Evolutionary conservation across 768 basidiomycete genomes (phyloP), one percentile per base, ranked within the genome.

Genomic region (Hypsizygus marmoreus): DNA sequence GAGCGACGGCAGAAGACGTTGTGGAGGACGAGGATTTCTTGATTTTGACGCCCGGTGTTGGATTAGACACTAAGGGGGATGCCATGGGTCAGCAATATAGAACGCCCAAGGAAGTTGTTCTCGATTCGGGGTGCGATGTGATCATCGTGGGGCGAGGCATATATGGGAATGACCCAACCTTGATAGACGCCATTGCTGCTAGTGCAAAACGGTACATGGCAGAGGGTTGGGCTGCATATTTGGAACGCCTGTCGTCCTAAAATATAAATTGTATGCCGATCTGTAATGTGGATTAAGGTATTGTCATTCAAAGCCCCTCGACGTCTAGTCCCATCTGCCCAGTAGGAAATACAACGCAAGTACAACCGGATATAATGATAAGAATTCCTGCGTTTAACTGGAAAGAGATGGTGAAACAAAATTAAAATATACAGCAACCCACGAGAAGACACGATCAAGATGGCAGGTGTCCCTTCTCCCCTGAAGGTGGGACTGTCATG

Each of bases 121-220:
- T 80, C 13, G 82, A 87, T 34, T 80, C 79, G 34, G 95, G 93
- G 22, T 91, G 91, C 63, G 97, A 99, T 69, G 79, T 98, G 16
- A 98, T 98, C 61, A 98, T 99, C 48, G 97, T 99, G 35, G 97
- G 97, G 22, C 75, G 97, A 49, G 97, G 97, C 0, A 86, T 99
- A 29, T 95, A 97, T 64, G 92, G 90, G 14, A 74, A 76, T 41
- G 72, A 74, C 48, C 63, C 65, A 35, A 72, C 64, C 23, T 66
- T 76, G 28, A 67, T 76, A 1, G 68, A 70, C 9, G 59, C 64
- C 11, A 79, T 83, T 26, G 70, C 73, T 24, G 70, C 63, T 14
- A 87, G 91, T 60, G 92, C 94, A n/a, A 80, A 88, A 60, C 75
- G 84, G 60, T 99, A 98, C 64, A 80, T 77, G 65, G 67, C 67